phyloP scores from a whole-genome alignment of 192 early-diverging fungal species.

The Dissophora ornata region DNA sequence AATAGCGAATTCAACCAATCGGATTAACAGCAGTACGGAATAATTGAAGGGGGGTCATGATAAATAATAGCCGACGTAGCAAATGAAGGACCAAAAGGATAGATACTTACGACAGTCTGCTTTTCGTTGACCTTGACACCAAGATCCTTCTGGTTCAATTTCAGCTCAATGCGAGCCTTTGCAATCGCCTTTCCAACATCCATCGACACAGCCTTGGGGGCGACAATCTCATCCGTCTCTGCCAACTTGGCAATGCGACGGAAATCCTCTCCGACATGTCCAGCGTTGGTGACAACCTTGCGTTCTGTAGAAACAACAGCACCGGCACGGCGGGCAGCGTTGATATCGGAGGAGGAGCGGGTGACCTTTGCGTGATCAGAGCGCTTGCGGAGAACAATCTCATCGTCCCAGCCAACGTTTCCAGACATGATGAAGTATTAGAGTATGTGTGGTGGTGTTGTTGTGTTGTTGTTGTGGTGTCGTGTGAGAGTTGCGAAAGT shows the following conservation, averaged over 20 bases:
- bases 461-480: neutral
- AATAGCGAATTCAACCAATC: too few relatives aligned
- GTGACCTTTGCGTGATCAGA: constrained; percentile 68
- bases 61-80: too few relatives aligned
- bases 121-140: constrained; percentile 94
- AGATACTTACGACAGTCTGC: constrained; percentile 73
- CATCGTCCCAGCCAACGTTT: constrained; percentile 75
- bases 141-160: constrained; percentile 89
- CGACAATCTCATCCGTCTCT: constrained; percentile 85
- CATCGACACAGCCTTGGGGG: constrained; percentile 73
- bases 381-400: constrained; percentile 86
- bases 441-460: constrained; percentile 11
- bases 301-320: constrained; percentile 79
- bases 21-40: too few relatives aligned
- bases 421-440: constrained; percentile 38
- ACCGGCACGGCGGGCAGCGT: constrained; percentile 79
- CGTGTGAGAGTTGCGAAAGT: too few relatives aligned
- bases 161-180: constrained; percentile 80
- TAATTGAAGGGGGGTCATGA: too few relatives aligned
- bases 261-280: constrained; percentile 73
- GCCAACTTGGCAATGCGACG: constrained; percentile 88
- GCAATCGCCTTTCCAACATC: constrained; percentile 86
- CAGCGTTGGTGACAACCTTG: constrained; percentile 73
- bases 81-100: too few relatives aligned
- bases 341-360: constrained; percentile 72